Evolutionary conservation across 495 filamentous ascomycete genomes (phyloP).

Genomic region (Penicillium diatomitis): DNA sequence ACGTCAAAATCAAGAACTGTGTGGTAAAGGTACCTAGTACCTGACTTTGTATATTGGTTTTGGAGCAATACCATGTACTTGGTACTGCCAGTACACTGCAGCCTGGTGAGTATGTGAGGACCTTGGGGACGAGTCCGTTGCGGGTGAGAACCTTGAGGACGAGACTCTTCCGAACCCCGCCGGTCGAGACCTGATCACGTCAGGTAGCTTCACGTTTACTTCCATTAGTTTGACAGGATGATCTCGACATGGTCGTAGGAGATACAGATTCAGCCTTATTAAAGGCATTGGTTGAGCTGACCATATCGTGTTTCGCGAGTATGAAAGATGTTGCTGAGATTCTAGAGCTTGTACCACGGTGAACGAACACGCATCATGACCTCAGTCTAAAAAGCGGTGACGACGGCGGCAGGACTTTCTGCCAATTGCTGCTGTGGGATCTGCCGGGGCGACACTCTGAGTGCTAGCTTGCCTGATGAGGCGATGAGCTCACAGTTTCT

Average conservation of each 20-base stretch:
- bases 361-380: no score
- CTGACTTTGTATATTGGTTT: background rate
- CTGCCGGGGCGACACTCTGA: conserved; percentile 2
- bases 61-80: conserved; percentile 3
- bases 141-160: background rate
- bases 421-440: conserved; percentile 4
- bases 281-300: no score
- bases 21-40: conserved; percentile 10
- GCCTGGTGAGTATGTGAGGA: conserved; percentile 16
- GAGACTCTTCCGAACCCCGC: conserved; percentile 13
- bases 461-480: no score
- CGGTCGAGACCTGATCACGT: conserved; percentile 11
- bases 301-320: no score
- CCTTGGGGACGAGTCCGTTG: conserved; percentile 24
- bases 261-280: no score
- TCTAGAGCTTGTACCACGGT: no score
- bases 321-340: no score
- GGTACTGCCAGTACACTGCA: conserved; percentile 4
- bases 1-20: conserved; percentile 8
- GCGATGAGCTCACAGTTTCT: conserved; percentile 5
- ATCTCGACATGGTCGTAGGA: no score
- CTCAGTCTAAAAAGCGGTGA: background rate
- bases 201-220: no score
- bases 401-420: conserved; percentile 1
- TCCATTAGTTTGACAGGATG: no score